A percentile compares a stretch with the other conserved stretches of the same genome.
Conservation (phyloP, 1,284 basidiomycete genomes). For the Microbotryum lychnidis-dioicae region DNA sequence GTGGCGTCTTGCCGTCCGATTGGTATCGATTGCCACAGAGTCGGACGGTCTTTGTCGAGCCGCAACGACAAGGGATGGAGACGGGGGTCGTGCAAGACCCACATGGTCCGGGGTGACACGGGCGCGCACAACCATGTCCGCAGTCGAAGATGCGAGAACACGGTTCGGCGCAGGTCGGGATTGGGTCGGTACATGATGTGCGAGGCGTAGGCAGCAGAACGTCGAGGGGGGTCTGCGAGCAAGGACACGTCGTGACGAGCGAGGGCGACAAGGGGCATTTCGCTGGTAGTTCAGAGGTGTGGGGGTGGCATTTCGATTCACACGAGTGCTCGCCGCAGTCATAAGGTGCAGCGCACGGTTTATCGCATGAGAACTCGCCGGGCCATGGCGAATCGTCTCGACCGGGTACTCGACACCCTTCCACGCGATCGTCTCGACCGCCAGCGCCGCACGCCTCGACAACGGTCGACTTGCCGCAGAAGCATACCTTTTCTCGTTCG, state of each 20-base stretch:
- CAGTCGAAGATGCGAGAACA: conserved; percentile 58
- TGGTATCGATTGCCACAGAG: conserved; percentile 13
- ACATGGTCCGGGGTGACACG: conserved; percentile 39
- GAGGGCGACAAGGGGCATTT: conserved; percentile 66
- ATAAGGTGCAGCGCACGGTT: conserved; percentile 52
- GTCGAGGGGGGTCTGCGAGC: conserved; percentile 57
- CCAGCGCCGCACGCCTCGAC: conserved; percentile 24
- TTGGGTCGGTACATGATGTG: conserved; percentile 57
- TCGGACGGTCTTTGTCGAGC: conserved; percentile 25
- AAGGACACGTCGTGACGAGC: conserved; percentile 65
- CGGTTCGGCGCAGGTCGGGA: conserved; percentile 63
- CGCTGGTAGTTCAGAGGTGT: conserved; percentile 48
- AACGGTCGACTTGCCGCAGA: conserved; percentile 25
- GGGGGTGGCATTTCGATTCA: conserved; percentile 55
- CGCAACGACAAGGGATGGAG: conserved; percentile 34
- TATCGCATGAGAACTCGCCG: conserved; percentile 61
- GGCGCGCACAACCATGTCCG: conserved; percentile 63
- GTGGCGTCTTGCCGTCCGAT: neutral
- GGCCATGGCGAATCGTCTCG: conserved; percentile 48
- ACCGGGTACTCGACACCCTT: conserved; percentile 30
- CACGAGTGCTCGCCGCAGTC: conserved; percentile 53
- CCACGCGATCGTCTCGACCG: conserved; percentile 11
- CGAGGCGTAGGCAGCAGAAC: conserved; percentile 46
- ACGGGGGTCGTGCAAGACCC: conserved; percentile 23
- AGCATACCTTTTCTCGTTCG: conserved; percentile 32